Percentiles rank a stretch among this genome's conserved stretches.
These are phyloP conservation scores for Dothideomycetes sp. DNA, from an alignment of 2,329 filamentous ascomycete genomes.

Conservation along the genomic window DNA sequence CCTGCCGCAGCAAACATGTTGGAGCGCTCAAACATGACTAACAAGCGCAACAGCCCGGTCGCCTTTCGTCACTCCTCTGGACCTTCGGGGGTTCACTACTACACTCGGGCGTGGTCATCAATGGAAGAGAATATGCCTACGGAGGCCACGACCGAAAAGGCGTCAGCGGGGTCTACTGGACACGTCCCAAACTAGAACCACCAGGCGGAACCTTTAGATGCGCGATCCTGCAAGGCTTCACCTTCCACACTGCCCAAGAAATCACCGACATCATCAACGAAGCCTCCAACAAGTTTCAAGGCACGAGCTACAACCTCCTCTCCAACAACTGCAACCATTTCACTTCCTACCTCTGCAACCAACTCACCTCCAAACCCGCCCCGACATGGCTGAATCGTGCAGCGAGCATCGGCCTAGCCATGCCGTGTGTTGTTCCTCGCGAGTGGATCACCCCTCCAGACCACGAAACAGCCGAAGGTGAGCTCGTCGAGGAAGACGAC, in stretches of 20 bases:
- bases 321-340: constrained; percentile 87
- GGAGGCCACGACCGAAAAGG: constrained; percentile 64
- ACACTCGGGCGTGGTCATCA: constrained; percentile 74
- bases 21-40: not conserved
- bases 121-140: constrained; percentile 72
- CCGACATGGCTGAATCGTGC: constrained; percentile 73
- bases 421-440: constrained; percentile 71
- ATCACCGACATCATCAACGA: constrained; percentile 58
- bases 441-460: constrained; percentile 77
- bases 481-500: constrained; percentile 46
- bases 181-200: constrained; percentile 55
- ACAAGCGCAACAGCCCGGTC: constrained; percentile 47
- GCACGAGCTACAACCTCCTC: constrained; percentile 68
- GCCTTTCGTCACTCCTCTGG: constrained; percentile 68
- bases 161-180: constrained; percentile 75
- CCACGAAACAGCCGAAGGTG: constrained; percentile 60
- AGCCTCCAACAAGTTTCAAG: constrained; percentile 60
- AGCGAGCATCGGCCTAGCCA: constrained; percentile 67
- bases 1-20: not conserved
- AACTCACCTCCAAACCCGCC: constrained; percentile 58
- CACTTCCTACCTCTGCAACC: constrained; percentile 63
- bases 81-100: constrained; percentile 64
- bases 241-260: constrained; percentile 55
- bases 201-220: constrained; percentile 67
- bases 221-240: constrained; percentile 70